Base-by-base conservation (phyloP, 805 yeast genomes). In the Saturnispora besseyi region DNA sequence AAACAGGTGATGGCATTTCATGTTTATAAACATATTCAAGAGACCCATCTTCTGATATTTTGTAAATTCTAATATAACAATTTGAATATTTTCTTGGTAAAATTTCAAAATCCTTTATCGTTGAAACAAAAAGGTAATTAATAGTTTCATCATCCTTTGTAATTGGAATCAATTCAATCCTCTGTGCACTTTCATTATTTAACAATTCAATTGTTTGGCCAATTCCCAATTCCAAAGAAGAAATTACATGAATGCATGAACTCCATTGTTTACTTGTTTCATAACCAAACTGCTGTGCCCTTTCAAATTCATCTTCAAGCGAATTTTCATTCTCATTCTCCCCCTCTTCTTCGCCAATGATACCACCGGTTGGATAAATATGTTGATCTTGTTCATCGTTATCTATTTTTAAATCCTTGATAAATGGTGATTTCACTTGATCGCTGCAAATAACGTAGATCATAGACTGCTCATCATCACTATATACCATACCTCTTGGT, bases 21-120 rank as follows among this genome's bases (percentile, higher is more conserved):
- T 96, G 88, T 48, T 70, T 70, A 62, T 90, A 93, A 4, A 82
- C 56, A 30, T 78, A 69, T 30, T 67, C 61, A 24, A 87, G 51
- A 2, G 63, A 55, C n/a, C 71, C 64, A 28, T 71, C 71, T 6
- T 52, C 53, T 15, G 49, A 51, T 6, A 76, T 60, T 26, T 57
- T 60, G 58, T 68, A 78, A 2, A 73, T 62, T 52, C 68, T 61
- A 38, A 78, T 53, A 53, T 51, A 70, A 41, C 62, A 59, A 10
- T 56, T 62, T 1, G 37, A 36, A 44, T 55, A 53, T 8, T 54
- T 32, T 41, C 47, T 58, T 0, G 76, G 75, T 12, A 60, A 46
- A 42, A 65, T 60, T 4, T 38, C 51, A 45, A 62, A 69, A 44
- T 64, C 56, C 9, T 57, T 44, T 7, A 69, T 55, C 0, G 77